These are phyloP conservation scores for Caloboletus firmus DNA, from an alignment of 1,284 basidiomycete genomes.

Conservation along the genomic window DNA sequence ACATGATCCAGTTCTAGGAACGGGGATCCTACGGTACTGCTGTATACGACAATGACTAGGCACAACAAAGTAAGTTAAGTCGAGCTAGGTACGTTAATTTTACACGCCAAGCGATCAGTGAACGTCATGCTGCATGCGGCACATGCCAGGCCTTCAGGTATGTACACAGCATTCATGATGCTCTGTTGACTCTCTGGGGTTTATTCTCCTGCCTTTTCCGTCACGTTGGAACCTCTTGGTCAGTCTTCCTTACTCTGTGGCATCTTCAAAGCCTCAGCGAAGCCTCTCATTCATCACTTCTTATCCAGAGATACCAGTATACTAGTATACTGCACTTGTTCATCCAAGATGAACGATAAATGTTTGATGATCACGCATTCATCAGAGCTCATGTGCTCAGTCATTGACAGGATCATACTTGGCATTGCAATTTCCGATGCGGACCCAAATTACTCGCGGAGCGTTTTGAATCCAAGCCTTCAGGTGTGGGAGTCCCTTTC, in stretches of 20 bases:
- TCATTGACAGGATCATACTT: not conserved
- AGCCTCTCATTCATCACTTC: not conserved
- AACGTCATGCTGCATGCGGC: too few relatives aligned
- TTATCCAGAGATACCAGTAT: not conserved
- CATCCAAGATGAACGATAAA: not conserved
- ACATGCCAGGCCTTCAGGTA: too few relatives aligned
- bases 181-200: too few relatives aligned
- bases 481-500: not conserved
- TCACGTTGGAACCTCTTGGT: not conserved
- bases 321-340: not conserved
- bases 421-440: not conserved
- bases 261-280: not conserved
- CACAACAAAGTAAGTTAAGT: too few relatives aligned
- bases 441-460: not conserved
- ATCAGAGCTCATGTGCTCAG: not conserved
- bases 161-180: too few relatives aligned
- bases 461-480: not conserved
- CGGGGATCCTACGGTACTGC: too few relatives aligned
- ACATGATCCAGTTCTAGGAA: too few relatives aligned
- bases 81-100: too few relatives aligned
- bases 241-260: not conserved
- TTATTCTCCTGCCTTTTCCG: too few relatives aligned
- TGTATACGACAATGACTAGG: too few relatives aligned
- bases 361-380: not conserved
- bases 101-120: too few relatives aligned